Evolutionary conservation across 495 filamentous ascomycete species (phyloP), one percentile per base, ranked within the genome.

Genomic region (Daldinia caldariorum): DNA sequence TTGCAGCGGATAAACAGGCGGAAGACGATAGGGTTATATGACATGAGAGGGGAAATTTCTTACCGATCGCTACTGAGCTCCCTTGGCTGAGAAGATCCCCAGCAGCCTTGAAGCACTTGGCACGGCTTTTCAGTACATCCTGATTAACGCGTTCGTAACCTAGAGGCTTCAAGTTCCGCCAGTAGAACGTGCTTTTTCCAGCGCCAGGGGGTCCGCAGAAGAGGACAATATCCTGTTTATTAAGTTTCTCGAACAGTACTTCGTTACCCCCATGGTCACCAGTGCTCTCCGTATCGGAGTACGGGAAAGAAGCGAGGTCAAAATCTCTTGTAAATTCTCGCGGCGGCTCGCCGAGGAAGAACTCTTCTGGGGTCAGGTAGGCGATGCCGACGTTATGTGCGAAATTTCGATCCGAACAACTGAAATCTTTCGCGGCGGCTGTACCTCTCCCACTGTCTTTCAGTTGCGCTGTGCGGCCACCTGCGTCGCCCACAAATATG

Each of bases 401-500:
- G 63, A 97, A 90, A 61, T 96, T 90, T 35, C 92, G 85, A 79
- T 97, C 95, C 26, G 87, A 91, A 74, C 90, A 92, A 26, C 94
- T 94, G 76, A 87, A 87, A 61, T 88, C 85, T 53, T 85, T 86
- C 0, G 66, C 9, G 68, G 67, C 34, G 32, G 54, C 18, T 61
- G 56, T 47, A 35, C 26, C 75, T 78, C 29, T 74, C 18, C 43
- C 43, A 12, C 8, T 31, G 13, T 67, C 61, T 6, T 72, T 74
- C 1, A 73, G 60, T 3, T 66, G 56, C 1, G 82, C 81, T 1
- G 61, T 74, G 9, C 85, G 80, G 6, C 85, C 85, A 7, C 83
- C 95, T 20, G 95, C 94, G 82, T 99, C 95, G 8, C 95, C 95
- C 9, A 98, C 90, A 76, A 97, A 97, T 61, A 97, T 83, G 6